Evolutionary conservation across 2,329 filamentous ascomycete genomes (phyloP), one percentile per base, ranked within the genome.

Genomic region (Trichoderma brevicompactum): DNA sequence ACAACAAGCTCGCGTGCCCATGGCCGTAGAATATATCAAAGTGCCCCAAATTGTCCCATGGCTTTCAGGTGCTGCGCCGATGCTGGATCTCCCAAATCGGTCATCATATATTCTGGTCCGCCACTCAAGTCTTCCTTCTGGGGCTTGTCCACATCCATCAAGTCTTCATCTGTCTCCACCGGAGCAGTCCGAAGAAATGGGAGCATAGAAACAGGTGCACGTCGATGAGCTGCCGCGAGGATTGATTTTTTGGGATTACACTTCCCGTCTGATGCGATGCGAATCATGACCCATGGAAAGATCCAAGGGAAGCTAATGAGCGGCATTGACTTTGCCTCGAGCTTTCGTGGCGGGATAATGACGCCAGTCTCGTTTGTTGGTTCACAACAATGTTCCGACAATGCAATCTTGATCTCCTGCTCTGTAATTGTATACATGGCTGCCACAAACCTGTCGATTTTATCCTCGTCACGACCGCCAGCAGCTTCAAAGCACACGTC

Each of bases 241-340:
- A 65, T 38, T 3, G 68, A 67, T 12, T 68, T 68, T 40, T 68
- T 70, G 9, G 70, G 70, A 32, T 71, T 69, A 52, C 72, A 70
- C n/a, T 61, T 67, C 15, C 68, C 68, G 2, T 73, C 71, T n/a
- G 69, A 69, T 5, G 72, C 76, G 36, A 79, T 71, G 13, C 75
- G 72, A 43, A 75, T 72, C 70, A 79, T 68, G 34, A 92, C 85
- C 50, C 84, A 83, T 12, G 88, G 83, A 69, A 98, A 96, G 2
- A 98, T 80, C 95, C 95, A 99, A 0, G 95, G 94, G 71, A 97
- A 98, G 66, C 90, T 95, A 71, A 97, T 95, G 8, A 98, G 80
- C 0, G 95, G 94, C 82, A 93, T 89, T 2, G 80, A 78, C 8
- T 80, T 80, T 2, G 81, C 72, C 10, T 76, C 67, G 7, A 67